A percentile compares a stretch with the other conserved stretches of the same genome.
Evolutionary conservation across 1,139 yeast species (phyloP).

Genomic region (Suhomyces guaymorum): DNA sequence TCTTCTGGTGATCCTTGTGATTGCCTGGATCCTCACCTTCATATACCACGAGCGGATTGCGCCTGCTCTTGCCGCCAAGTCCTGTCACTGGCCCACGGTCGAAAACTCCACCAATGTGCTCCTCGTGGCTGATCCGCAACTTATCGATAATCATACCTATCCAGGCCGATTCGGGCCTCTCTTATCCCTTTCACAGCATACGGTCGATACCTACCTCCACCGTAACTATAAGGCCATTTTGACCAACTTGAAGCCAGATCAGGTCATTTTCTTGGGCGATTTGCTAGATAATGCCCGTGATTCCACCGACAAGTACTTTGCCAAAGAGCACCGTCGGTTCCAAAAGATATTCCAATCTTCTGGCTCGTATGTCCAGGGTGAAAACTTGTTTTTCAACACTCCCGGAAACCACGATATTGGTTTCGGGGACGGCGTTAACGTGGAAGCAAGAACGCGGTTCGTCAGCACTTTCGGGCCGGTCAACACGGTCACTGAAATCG

Average conservation of each 20-base stretch:
- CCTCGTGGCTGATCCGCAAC: constrained; percentile 49
- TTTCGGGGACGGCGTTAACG: constrained; percentile 49
- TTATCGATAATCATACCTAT: constrained; percentile 50
- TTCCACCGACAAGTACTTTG: constrained; percentile 40
- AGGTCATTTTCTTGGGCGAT: constrained; percentile 54
- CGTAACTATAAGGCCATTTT: constrained; percentile 46
- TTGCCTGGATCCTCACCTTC: constrained; percentile 35
- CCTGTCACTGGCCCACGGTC: constrained; percentile 38
- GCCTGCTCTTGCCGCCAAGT: constrained; percentile 29
- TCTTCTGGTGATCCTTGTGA: constrained; percentile 19
- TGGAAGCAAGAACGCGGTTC: constrained; percentile 41
- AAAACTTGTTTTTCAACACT: constrained; percentile 34
- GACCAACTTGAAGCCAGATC: constrained; percentile 41
- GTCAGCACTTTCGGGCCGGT: constrained; percentile 41
- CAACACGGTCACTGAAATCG: constrained; percentile 30
- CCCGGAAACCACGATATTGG: constrained; percentile 65
- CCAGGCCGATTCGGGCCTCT: constrained; percentile 45
- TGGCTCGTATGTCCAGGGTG: constrained; percentile 23
- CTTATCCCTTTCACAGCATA: constrained; percentile 45
- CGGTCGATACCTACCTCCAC: constrained; percentile 51
- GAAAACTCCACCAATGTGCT: constrained; percentile 24
- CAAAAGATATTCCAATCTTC: constrained; percentile 33
- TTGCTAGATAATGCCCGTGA: constrained; percentile 55
- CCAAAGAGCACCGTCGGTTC: constrained; percentile 40
- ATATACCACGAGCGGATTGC: constrained; percentile 35